A percentile compares a stretch with the other conserved stretches of the same genome.
Conservation (phyloP, 305 asterid species). For the Fraxinus dipetala region DNA sequence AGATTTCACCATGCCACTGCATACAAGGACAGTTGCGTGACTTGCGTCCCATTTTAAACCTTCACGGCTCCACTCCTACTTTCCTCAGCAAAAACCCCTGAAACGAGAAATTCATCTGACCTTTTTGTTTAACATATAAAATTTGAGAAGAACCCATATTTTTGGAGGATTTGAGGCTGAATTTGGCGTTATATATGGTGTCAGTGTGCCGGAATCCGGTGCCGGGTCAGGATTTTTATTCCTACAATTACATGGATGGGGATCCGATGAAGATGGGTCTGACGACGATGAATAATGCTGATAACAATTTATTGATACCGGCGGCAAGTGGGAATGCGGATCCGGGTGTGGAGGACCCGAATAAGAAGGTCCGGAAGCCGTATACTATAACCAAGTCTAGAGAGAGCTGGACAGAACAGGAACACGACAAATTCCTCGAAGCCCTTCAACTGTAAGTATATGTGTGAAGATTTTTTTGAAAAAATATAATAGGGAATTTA, state of each 20-base stretch:
- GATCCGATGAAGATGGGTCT: conserved; percentile 44
- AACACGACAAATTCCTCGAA: conserved; percentile 83
- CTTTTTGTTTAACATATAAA: neutral
- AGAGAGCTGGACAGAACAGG: conserved; percentile 95
- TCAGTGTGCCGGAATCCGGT: conserved; percentile 68
- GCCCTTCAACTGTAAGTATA: conserved; percentile 77
- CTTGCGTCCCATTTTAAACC: conserved; percentile 12
- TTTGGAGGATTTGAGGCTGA: neutral
- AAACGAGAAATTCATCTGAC: neutral
- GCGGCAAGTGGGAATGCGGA: conserved; percentile 31
- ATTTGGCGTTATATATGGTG: conserved; percentile 48
- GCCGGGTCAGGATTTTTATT: conserved; percentile 42
- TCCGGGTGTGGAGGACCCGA: conserved; percentile 55
- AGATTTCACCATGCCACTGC: conserved; percentile 31
- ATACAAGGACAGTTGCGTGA: conserved; percentile 36
- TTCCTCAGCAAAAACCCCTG: neutral
- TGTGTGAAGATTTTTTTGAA: neutral
- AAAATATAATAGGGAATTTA: neutral
- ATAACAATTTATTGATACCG: conserved; percentile 18
- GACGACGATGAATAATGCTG: conserved; percentile 21
- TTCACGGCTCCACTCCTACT: neutral
- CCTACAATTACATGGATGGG: conserved; percentile 32
- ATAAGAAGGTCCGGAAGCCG: conserved; percentile 80
- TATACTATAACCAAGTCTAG: conserved; percentile 89
- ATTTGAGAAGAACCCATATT: neutral